These are phyloP conservation scores for Aaosphaeria pasadenensis DNA, from an alignment of 2,329 filamentous ascomycete species.

Conservation along the genomic window DNA sequence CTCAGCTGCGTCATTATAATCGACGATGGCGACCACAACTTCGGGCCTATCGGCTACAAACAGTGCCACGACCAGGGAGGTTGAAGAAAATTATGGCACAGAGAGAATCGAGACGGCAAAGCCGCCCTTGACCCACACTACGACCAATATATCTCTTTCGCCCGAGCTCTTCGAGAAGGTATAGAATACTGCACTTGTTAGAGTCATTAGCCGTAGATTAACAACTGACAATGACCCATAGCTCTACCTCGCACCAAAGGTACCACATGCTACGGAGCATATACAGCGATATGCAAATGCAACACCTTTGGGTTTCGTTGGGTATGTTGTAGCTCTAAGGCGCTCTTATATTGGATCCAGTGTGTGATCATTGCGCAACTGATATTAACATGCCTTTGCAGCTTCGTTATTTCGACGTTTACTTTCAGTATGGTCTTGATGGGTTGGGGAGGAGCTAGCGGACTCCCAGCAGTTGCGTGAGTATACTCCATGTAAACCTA, in stretches of 20 bases:
- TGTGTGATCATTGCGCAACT: not conserved
- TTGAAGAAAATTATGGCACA: constrained; percentile 5
- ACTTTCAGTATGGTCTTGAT: constrained; percentile 41
- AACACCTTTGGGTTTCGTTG: constrained; percentile 25
- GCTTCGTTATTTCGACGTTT: constrained; percentile 40
- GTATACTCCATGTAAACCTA: not conserved
- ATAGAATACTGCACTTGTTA: not conserved
- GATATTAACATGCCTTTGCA: constrained; percentile 2
- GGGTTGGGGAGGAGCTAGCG: constrained; percentile 38
- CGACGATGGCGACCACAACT: constrained; percentile 3
- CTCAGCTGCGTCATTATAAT: not conserved
- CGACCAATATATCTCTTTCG: constrained; percentile 23
- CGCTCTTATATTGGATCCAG: not conserved
- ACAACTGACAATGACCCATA: not conserved
- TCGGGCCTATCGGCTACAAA: not conserved
- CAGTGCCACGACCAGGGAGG: not conserved
- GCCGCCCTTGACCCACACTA: constrained; percentile 14
- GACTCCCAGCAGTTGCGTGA: constrained; percentile 33
- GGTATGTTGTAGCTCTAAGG: constrained; percentile 8
- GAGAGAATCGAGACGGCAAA: constrained; percentile 18
- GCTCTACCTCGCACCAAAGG: constrained; percentile 23
- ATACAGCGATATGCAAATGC: constrained; percentile 21
- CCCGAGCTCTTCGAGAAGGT: constrained; percentile 28
- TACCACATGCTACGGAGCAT: constrained; percentile 17
- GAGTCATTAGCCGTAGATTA: too few relatives aligned